Evolutionary conservation across 352 stramenopile genomes (phyloP), one percentile per base, ranked within the genome.

Genomic region (Phytophthora aleatoria): DNA sequence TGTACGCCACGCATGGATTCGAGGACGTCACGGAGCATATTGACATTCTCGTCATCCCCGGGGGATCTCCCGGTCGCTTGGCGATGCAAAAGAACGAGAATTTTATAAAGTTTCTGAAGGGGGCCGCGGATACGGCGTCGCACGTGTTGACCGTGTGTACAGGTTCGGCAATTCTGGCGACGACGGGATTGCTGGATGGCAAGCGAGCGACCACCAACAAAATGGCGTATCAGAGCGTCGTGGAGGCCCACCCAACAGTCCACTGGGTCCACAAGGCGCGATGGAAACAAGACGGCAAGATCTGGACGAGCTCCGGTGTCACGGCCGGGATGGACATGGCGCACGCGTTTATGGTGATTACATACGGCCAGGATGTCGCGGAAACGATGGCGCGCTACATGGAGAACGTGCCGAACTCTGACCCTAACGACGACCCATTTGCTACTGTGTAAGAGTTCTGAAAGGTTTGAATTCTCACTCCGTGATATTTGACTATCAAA

Each of bases 131-230:
- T 30, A 49, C 50, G 1, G 69, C 76, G 5, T 72, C 61, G 28
- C 48, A 71, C 52, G 77, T 90, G 51, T 50, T 90, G 33, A 84
- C 68, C 1, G 77, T 90, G 54, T 90, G 81, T 65, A 88, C 81
- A 20, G 81, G 81, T 3, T 75, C 76, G 1, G 64, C 64, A 1
- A 71, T 87, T 35, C 61, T 90, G 43, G 78, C 71, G 6, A 61
- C 69, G 9, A 75, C 74, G 6, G 81, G 78, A 5, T 64, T 81
- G 13, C 48, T 90, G 27, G 76, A 81, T 35, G 72, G 66, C 15
- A 76, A 72, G 28, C 58, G 52, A 43, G 78, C 81, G 41, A 90
- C 81, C n/a, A 88, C 81, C 58, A 90, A 90, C 74, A 90, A 90
- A 54, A 67, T 83, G 28, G 69, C 59, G 28, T 88, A 81, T 57